Conservation (phyloP, 257 asterid genomes). For the Nicotiana paniculata region DNA sequence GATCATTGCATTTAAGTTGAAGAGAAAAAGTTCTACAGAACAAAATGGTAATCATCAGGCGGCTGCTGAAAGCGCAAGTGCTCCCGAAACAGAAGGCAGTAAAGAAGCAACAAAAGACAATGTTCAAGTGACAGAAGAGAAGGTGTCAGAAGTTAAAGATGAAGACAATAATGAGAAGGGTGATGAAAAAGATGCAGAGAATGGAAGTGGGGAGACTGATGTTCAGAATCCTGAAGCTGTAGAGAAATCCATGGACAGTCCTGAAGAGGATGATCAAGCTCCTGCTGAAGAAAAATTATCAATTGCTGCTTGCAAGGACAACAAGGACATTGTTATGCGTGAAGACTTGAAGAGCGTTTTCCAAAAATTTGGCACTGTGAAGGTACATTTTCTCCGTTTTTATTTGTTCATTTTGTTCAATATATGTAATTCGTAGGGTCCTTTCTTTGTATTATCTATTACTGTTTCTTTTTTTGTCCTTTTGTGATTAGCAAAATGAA, state of each 20-base stretch:
- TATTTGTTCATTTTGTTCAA: not conserved
- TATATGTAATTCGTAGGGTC: not conserved
- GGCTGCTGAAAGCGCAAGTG: conserved; percentile 23
- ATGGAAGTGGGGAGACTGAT: conserved; percentile 25
- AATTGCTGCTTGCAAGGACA: conserved; percentile 41
- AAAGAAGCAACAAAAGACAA: conserved; percentile 23
- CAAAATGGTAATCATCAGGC: conserved; percentile 35
- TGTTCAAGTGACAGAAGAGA: conserved; percentile 27
- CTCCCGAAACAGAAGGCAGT: conserved; percentile 31
- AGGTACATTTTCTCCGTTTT: conserved; percentile 36
- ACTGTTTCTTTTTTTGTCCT: not conserved
- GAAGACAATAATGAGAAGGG: not conserved
- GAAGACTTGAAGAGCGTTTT: conserved; percentile 74
- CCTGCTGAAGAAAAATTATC: conserved; percentile 31
- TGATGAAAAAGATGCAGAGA: conserved; percentile 12
- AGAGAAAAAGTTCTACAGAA: conserved; percentile 38
- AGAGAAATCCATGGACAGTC: conserved; percentile 31
- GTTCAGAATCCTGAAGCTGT: conserved; percentile 30
- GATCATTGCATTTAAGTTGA: conserved; percentile 73
- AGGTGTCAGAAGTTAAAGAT: conserved; percentile 15
- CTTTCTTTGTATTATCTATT: not conserved
- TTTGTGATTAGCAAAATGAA: not conserved
- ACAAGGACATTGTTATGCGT: conserved; percentile 72
- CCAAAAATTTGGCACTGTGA: conserved; percentile 67
- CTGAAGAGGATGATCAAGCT: conserved; percentile 36